Evolutionary conservation across 345 rosid genomes (phyloP).

Genomic region (Angophora floribunda): DNA sequence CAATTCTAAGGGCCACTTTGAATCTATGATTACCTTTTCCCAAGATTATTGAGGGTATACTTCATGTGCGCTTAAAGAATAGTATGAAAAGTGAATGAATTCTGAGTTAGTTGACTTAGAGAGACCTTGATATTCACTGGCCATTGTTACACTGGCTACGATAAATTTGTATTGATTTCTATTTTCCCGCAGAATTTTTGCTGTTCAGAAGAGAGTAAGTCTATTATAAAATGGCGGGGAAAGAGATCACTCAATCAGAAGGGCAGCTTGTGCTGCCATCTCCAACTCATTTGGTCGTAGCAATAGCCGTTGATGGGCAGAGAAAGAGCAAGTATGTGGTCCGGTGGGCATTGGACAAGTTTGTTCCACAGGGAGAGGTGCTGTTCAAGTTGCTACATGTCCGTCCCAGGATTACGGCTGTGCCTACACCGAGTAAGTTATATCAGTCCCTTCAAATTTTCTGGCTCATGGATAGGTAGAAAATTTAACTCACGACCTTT

Average conservation of each 20-base stretch:
- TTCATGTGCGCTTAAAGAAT: background rate
- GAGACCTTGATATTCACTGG: background rate
- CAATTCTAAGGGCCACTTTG: background rate
- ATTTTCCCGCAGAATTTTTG: background rate
- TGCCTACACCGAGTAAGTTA: constrained; percentile 84
- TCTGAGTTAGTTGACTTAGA: background rate
- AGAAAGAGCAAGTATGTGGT: constrained; percentile 37
- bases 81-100: background rate
- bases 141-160: background rate
- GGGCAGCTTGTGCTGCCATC: constrained; percentile 15
- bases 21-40: background rate
- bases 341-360: constrained; percentile 14
- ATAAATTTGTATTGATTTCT: background rate
- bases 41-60: background rate
- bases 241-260: constrained; percentile 16
- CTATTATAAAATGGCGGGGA: constrained; percentile 38
- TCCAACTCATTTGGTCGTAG: constrained; percentile 32
- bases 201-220: constrained; percentile 24
- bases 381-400: constrained; percentile 63
- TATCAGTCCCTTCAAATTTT: background rate
- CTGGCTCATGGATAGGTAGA: background rate
- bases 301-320: constrained; percentile 65
- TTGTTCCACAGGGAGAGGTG: constrained; percentile 34
- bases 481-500: background rate
- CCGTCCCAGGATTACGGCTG: constrained; percentile 39